Base-by-base conservation (phyloP, 2,329 filamentous ascomycete species). In the Gremmenia infestans region DNA sequence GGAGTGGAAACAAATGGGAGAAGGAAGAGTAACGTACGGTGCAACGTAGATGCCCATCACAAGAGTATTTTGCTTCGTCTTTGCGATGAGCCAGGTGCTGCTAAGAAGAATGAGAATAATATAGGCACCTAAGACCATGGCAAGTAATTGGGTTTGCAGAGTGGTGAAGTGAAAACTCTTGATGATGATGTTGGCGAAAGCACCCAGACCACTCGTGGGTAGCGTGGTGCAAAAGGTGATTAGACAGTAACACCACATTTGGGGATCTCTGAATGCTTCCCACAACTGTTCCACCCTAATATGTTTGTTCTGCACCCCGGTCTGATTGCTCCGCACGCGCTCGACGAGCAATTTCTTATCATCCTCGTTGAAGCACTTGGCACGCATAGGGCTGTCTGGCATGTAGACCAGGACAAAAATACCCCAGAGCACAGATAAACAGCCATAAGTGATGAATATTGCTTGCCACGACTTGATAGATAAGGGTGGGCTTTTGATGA, bases 121-220 rank as follows among this genome's bases (percentile, higher is more conserved):
- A 62, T 88, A 88, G 40, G 81, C 82, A 5, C 88, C 88, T 0
- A 89, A 74, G 0, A 90, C 87, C 85, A 91, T 90, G 40, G 86
- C 81, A 23, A 92, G 73, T 1, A 92, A 74, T 71, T 91, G 87
- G 0, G 87, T 89, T 70, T 91, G 73, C 6, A 90, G 74, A 0
- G 75, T 73, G 0, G 73, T 78, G 65, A 91, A 92, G 0, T 85
- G 73, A 56, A 91, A 84, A n/a, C 77, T 76, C 54, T 78, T 81
- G 70, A 91, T 89, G 64, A 92, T 86, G 63, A 91, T 86, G 60
- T 86, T 86, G 53, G 86, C 83, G 67, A 90, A 91, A 0, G 83
- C 83, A 6, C 88, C 87, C 0, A 91, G 78, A 0, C 88, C 87
- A 19, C 81, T 85, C 0, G 87, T 91, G 0, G 87, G 88, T 1